Evolutionary conservation across 768 basidiomycete species (phyloP), one percentile per base, ranked within the genome.

Genomic region (Phlebiopsis flavidoalba): DNA sequence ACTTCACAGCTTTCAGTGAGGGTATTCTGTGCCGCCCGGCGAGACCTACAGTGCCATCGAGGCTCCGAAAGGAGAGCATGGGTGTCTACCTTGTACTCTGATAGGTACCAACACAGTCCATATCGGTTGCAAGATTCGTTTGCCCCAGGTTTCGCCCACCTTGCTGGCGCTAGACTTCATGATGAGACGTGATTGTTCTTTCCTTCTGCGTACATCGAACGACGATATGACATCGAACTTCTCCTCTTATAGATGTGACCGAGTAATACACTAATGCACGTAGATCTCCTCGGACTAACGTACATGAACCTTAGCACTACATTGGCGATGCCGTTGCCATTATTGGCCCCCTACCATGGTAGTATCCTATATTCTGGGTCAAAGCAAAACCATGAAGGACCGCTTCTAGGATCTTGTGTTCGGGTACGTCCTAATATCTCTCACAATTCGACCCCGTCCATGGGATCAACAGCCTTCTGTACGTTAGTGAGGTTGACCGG

Each of bases 51-150:
- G 84, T 53, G 96, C 96, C 1, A 98, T 98, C 66, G 97, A 99
- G 76, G 96, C 96, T 8, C 96, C 96, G 49, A 98, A 99, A 77
- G 95, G 95, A 64, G 96, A 98, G 77, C n/a, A 98, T 98, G 95
- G 96, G 82, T 66, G 96, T 99, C 50, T 99, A 95, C 78, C 87
- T 99, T 55, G 94, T 99, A n/a, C 63, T 97, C 95, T 85, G 96
- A 98, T 75, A n/a, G 95, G 96, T 53, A 85, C 92, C 11, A 96
- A 98, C 77, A 98, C 77, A 85, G 95, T 26, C 96, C 96, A 15
- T 98, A 99, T 77, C 81, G 94, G 70, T n/a, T 98, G 95, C 78
- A 94, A 91, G 75, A 99, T 98, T 67, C 92, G 95, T n/a, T n/a
- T 69, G 95, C 95, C 7, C 95, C 95, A 36, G 95, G 95, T 15